A percentile compares a stretch with the other conserved stretches of the same genome.
Conservation (phyloP, 352 stramenopile genomes). For the Globisporangium rhizosaccharum region DNA sequence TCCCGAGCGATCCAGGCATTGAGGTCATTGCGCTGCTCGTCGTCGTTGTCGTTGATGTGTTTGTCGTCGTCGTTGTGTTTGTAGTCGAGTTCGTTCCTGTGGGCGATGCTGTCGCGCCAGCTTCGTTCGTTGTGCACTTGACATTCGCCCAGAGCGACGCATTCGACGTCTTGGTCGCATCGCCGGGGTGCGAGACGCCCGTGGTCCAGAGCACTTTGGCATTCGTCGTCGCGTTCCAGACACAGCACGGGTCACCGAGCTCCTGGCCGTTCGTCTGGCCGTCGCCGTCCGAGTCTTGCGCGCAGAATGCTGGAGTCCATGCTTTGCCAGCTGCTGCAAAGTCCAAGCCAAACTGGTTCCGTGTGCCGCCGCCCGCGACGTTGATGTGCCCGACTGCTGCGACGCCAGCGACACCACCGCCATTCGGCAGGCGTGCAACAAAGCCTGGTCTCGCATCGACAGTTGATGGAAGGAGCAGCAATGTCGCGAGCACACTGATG, state of each 20-base stretch:
- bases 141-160: conserved; percentile 13
- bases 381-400: conserved; percentile 1
- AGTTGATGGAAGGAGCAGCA: neutral
- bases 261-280: conserved; percentile 63
- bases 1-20: neutral
- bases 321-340: conserved; percentile 1
- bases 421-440: neutral
- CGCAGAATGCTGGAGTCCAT: conserved; percentile 26
- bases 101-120: neutral
- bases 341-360: conserved; percentile 6
- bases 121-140: conserved; percentile 7
- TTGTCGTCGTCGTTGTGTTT: neutral
- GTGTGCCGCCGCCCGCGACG: neutral
- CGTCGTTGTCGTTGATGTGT: neutral
- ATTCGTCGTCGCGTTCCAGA: conserved; percentile 16
- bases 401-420: neutral
- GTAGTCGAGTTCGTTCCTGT: conserved; percentile 1
- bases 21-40: neutral
- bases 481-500: too few species aligned
- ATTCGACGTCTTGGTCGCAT: conserved; percentile 12
- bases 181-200: conserved; percentile 14
- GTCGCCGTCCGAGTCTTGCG: conserved; percentile 36
- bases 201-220: conserved; percentile 1
- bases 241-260: conserved; percentile 57
- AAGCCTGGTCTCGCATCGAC: too few species aligned